A percentile compares a stretch with the other conserved stretches of the same genome.
phyloP scores from a whole-genome alignment of 192 early-diverging fungal genomes.

The Backusella luteola region DNA sequence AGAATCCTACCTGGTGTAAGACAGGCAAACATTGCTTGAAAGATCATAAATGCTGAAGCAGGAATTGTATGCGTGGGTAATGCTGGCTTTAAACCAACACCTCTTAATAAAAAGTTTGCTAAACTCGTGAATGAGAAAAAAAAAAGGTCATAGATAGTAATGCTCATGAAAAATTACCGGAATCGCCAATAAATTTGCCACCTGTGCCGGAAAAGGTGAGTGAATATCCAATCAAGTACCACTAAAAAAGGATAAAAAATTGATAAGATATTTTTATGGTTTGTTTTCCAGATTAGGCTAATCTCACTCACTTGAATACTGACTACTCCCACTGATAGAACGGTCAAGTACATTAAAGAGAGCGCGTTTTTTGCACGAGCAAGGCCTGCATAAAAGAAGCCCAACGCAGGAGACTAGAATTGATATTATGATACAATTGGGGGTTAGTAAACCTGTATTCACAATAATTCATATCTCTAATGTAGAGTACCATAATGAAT shows the following conservation, averaged over 20 bases:
- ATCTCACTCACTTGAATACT: constrained; percentile 45
- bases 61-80: constrained; percentile 62
- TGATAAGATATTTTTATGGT: neutral
- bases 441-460: neutral
- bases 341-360: constrained; percentile 72
- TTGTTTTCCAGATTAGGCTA: neutral
- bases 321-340: constrained; percentile 70
- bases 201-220: constrained; percentile 67
- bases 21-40: constrained; percentile 81
- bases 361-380: constrained; percentile 76
- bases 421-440: neutral
- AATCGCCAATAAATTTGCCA: constrained; percentile 73
- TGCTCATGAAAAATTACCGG: constrained; percentile 16
- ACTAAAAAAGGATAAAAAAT: constrained; percentile 36
- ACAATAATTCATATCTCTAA: neutral
- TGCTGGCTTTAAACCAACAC: constrained; percentile 54
- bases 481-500: constrained; percentile 55
- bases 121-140: neutral
- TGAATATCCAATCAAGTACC: constrained; percentile 72
- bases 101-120: constrained; percentile 56
- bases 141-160: neutral
- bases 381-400: constrained; percentile 75
- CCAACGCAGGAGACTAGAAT: constrained; percentile 58
- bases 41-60: constrained; percentile 59
- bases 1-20: constrained; percentile 50